Percentiles rank a stretch among this genome's conserved stretches.
phyloP scores from a whole-genome alignment of 1,284 basidiomycete genomes.

The Boletus holoroseus region DNA sequence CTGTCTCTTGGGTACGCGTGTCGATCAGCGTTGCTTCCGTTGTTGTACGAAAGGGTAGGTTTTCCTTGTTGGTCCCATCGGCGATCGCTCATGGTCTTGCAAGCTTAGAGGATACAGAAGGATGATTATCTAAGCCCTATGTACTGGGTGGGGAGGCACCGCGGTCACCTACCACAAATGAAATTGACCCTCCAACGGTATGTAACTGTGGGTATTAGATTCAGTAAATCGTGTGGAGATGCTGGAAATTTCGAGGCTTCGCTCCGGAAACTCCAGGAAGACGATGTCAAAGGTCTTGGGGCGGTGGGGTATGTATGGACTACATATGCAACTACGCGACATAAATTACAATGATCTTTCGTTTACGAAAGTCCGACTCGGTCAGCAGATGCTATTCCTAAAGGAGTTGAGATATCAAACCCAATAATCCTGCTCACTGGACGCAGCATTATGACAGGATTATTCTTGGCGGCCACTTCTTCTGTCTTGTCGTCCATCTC shows the following conservation, averaged over 20 bases:
- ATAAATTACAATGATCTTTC: constrained; percentile 26
- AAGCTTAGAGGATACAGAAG: constrained; percentile 2
- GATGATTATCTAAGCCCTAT: neutral
- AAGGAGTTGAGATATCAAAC: constrained; percentile 37
- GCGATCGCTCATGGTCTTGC: neutral
- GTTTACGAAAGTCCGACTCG: neutral
- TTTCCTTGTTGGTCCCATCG: neutral
- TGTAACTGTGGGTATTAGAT: neutral
- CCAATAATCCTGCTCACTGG: constrained; percentile 59
- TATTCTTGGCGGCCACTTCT: constrained; percentile 38
- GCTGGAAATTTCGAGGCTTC: neutral
- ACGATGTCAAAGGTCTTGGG: neutral
- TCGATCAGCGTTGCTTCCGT: constrained; percentile 6
- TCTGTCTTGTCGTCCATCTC: constrained; percentile 42
- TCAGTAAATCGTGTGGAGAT: neutral
- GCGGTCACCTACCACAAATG: neutral
- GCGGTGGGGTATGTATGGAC: constrained; percentile 3
- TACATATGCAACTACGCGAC: constrained; percentile 14
- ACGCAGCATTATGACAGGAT: constrained; percentile 50
- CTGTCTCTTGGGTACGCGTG: constrained; percentile 10
- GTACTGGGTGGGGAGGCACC: no score
- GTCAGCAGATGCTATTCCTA: neutral
- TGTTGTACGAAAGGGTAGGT: constrained; percentile 8
- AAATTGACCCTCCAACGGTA: neutral
- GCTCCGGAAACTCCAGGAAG: neutral